These are phyloP conservation scores for Ramaria rubella DNA, from an alignment of 768 basidiomycete species.

Conservation along the genomic window DNA sequence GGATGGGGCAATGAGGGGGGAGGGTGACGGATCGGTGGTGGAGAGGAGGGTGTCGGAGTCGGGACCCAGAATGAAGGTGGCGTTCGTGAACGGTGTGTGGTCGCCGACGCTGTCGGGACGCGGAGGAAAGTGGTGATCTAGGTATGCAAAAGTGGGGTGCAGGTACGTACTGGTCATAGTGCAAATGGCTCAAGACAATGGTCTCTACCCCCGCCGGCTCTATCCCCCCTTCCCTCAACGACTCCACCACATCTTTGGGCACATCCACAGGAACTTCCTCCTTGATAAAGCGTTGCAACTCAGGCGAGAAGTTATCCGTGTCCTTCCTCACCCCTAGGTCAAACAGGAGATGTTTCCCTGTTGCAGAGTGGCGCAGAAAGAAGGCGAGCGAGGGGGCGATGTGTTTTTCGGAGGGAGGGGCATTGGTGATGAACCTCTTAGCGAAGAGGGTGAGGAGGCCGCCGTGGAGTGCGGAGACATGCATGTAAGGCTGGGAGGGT, in stretches of 20 bases:
- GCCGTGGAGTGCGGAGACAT: slow-evolving; percentile 15
- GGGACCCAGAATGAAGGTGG: slow-evolving; percentile 43
- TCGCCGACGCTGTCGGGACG: slow-evolving; percentile 39
- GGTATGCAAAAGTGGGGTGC: background rate
- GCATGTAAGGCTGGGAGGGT: slow-evolving; percentile 7
- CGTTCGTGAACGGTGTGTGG: slow-evolving; percentile 36
- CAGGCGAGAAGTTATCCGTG: slow-evolving; percentile 1
- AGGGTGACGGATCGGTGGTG: slow-evolving; percentile 33
- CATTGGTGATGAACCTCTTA: slow-evolving; percentile 11
- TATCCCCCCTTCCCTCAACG: slow-evolving; percentile 12
- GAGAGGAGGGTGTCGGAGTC: slow-evolving; percentile 34
- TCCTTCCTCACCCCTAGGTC: slow-evolving; percentile 15
- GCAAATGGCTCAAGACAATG: slow-evolving; percentile 12
- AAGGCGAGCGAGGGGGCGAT: slow-evolving; percentile 12
- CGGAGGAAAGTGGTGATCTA: background rate
- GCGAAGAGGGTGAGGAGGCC: slow-evolving; percentile 13
- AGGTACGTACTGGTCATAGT: slow-evolving; percentile 13
- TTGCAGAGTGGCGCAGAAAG: slow-evolving; percentile 14
- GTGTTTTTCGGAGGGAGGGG: slow-evolving; percentile 9
- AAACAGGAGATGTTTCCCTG: slow-evolving; percentile 10
- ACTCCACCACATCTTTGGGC: slow-evolving; percentile 7
- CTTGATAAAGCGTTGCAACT: background rate
- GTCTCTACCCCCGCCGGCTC: slow-evolving; percentile 2
- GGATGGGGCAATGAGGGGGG: slow-evolving; percentile 25
- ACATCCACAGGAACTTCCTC: background rate